Conservation (phyloP, 2,329 filamentous ascomycete species). For the Erysiphe neolycopersici region DNA sequence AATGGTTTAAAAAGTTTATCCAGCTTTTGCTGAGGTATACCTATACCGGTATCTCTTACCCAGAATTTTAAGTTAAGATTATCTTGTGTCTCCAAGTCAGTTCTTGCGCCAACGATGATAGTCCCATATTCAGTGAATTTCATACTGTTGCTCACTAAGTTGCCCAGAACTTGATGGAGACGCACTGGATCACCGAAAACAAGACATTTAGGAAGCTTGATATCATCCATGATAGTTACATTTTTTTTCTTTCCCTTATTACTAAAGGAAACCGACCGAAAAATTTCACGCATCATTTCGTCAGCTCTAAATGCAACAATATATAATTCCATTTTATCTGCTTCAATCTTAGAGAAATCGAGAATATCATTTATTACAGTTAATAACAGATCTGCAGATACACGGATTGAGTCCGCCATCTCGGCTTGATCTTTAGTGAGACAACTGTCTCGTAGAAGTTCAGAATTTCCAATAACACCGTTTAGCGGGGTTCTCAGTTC, state of each 20-base stretch:
- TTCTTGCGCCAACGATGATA: constrained; percentile 54
- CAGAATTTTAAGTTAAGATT: constrained; percentile 56
- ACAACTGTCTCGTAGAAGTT: constrained; percentile 51
- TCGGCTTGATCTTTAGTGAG: constrained; percentile 55
- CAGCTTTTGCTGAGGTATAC: constrained; percentile 58
- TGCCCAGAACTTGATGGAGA: constrained; percentile 44
- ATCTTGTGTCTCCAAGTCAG: constrained; percentile 43
- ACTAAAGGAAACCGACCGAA: constrained; percentile 38
- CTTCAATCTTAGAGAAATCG: constrained; percentile 86
- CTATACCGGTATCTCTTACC: constrained; percentile 75
- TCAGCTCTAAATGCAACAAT: constrained; percentile 40
- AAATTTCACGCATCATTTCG: constrained; percentile 38
- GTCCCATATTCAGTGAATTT: constrained; percentile 79
- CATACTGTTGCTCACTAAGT: constrained; percentile 75
- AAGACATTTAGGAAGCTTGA: constrained; percentile 42
- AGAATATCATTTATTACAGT: constrained; percentile 93
- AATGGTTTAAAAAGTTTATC: constrained; percentile 79
- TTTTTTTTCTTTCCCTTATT: constrained; percentile 36
- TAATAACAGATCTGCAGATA: constrained; percentile 63
- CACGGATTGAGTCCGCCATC: constrained; percentile 65
- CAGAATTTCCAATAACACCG: constrained; percentile 70
- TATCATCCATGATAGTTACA: constrained; percentile 38
- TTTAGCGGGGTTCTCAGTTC: constrained; percentile 63
- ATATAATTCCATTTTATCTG: constrained; percentile 62
- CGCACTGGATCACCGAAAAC: constrained; percentile 40